Conservation (phyloP, 2,329 filamentous ascomycete species). For the Penicillium corylophilum region DNA sequence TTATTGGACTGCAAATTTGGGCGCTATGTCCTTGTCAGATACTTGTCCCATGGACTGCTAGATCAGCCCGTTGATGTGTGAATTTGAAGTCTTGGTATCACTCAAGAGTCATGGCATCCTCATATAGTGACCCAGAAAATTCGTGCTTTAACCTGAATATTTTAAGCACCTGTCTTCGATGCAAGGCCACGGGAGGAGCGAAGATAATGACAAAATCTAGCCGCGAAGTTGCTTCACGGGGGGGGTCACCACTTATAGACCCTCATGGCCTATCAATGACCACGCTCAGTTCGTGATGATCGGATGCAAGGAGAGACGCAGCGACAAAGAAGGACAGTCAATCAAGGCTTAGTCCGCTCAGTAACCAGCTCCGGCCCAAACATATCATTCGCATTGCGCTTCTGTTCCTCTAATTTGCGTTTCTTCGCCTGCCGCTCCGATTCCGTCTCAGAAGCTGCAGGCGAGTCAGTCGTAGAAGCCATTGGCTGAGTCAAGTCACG, state of each 20-base stretch:
- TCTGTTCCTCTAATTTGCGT: slow-evolving; percentile 35
- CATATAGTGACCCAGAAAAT: not conserved
- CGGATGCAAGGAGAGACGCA: not conserved
- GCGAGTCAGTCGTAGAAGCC: slow-evolving; percentile 13
- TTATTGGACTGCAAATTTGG: not conserved
- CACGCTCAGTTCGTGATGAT: not conserved
- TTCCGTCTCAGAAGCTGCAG: slow-evolving; percentile 32
- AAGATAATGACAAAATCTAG: not conserved
- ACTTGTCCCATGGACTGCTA: not conserved
- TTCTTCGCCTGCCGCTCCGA: slow-evolving; percentile 42
- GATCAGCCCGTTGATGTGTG: not conserved
- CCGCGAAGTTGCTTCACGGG: not conserved
- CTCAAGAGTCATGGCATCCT: not conserved
- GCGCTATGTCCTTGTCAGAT: not conserved
- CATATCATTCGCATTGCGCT: slow-evolving; percentile 28
- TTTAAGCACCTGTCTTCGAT: not conserved
- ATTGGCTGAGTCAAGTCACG: slow-evolving; percentile 35
- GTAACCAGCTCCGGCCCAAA: slow-evolving; percentile 40
- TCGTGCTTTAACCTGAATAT: not conserved
- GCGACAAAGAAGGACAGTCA: not conserved
- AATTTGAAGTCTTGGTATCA: not conserved
- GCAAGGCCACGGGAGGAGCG: not conserved
- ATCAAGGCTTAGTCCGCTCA: slow-evolving; percentile 30
- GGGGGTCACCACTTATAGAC: no score
- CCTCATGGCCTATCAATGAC: no score